Evolutionary conservation across 2,329 filamentous ascomycete species (phyloP).

Genomic region (Aschersonia sp.): DNA sequence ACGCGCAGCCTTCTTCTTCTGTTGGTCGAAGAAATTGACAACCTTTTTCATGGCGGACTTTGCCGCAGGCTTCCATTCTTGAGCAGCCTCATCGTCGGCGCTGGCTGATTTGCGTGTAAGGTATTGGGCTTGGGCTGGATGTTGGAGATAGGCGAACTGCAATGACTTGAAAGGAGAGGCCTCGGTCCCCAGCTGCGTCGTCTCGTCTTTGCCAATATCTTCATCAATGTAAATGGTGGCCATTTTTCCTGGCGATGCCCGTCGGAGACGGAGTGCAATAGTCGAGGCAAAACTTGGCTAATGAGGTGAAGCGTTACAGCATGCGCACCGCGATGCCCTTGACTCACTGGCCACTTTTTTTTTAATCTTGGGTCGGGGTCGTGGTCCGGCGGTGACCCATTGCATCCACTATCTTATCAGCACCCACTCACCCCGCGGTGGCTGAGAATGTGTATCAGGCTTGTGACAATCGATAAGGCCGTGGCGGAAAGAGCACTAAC

Average conservation of each 20-base stretch:
- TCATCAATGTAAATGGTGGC: slow-evolving; percentile 46
- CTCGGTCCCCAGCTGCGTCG: slow-evolving; percentile 52
- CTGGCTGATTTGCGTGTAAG: slow-evolving; percentile 38
- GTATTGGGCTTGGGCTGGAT: slow-evolving; percentile 15
- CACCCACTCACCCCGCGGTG: no score
- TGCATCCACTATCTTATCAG: no score
- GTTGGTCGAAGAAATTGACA: slow-evolving; percentile 8
- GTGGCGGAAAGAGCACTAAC: no score
- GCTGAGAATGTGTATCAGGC: no score
- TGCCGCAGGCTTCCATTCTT: slow-evolving; percentile 17
- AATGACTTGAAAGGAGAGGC: slow-evolving; percentile 69
- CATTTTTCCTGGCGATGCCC: slow-evolving; percentile 10
- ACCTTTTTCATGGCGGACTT: slow-evolving; percentile 10
- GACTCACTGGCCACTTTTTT: no score
- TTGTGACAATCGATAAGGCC: no score
- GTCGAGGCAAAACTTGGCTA: no score
- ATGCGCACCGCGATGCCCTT: no score
- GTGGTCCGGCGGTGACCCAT: no score
- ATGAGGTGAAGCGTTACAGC: no score
- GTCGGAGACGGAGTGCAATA: no score
- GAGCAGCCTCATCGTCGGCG: slow-evolving; percentile 15
- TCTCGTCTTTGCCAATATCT: slow-evolving; percentile 59
- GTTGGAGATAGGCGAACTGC: slow-evolving; percentile 53
- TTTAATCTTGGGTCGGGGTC: no score
- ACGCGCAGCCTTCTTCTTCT: slow-evolving; percentile 9